Evolutionary conservation across 352 stramenopile species (phyloP), one percentile per base, ranked within the genome.

Genomic region (Phytophthora tentaculata): DNA sequence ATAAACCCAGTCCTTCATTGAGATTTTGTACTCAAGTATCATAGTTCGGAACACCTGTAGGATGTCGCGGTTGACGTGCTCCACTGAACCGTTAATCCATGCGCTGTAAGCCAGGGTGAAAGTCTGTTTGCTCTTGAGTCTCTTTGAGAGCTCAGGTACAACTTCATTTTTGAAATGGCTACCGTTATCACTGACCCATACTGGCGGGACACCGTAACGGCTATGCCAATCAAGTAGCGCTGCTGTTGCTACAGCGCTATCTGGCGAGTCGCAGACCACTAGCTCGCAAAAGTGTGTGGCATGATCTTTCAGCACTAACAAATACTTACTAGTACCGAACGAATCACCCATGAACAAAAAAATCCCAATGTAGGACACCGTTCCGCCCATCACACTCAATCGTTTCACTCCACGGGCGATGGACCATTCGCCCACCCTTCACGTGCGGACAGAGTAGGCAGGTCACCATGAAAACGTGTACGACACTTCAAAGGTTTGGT

Each of bases 1-100:
- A 35, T 73, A 69, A 0, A 48, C 35, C 69, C 64, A 80, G 23
- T 73, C 61, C 14, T 61, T 55, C 0, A 48, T 29, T 23, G 22
- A 20, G n/a, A 80, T 28, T n/a, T 67, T 67, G 48, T 69, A 73
- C 47, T 75, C 57, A 0, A 66, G 32, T 17, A 75, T 57, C 53
- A 77, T 60, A 5, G 64, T 53, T 12, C 58, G 19, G 1, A 79
- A 9, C 1, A 78, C 72, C 67, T 84, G 70, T 5, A 84, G 22
- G 12, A 73, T 58, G 37, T 79, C 69, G 6, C 59, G 54, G 7
- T 80, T 81, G 22, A 71, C 48, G 0, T 73, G 49, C 19, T 76
- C 69, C 0, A 80, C 53, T 2, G 70, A 69, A 6, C 64, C 72
- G 47, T 78, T 80, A 1, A 72, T 60, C 67, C 73, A 84, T 12